Evolutionary conservation across 1,139 yeast genomes (phyloP).

Genomic region (Hansenula lynferdii): DNA sequence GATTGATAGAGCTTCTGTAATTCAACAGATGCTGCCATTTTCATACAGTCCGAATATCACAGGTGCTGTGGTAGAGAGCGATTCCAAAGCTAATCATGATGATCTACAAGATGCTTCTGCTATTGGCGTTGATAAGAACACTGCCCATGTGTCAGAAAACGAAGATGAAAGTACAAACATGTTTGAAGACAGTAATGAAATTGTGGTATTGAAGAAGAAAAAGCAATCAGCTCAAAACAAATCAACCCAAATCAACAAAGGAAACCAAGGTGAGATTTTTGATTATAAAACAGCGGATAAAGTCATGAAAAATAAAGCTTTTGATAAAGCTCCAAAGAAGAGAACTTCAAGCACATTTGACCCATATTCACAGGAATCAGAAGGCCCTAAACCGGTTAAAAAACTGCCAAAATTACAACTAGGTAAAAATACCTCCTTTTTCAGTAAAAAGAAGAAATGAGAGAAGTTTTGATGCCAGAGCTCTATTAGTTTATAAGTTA

Average conservation of each 20-base stretch:
- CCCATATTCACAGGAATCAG: conserved; percentile 46
- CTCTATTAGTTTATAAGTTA: not conserved
- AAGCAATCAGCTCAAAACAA: conserved; percentile 14
- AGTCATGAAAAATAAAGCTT: conserved; percentile 28
- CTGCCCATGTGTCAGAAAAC: too few species aligned
- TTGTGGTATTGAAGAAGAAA: conserved; percentile 47
- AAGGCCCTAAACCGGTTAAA: conserved; percentile 50
- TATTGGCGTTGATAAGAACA: too few species aligned
- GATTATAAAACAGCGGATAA: conserved; percentile 49
- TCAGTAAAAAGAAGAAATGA: conserved; percentile 13
- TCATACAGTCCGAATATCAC: too few species aligned
- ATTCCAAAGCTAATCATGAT: too few species aligned
- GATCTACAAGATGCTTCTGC: too few species aligned
- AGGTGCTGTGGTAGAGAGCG: too few species aligned
- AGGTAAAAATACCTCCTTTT: conserved; percentile 20
- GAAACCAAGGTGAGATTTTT: conserved; percentile 25
- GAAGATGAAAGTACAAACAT: conserved; percentile 9
- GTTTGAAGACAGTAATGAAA: conserved; percentile 39
- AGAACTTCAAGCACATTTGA: conserved; percentile 48
- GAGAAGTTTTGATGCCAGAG: too few species aligned
- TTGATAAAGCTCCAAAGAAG: conserved; percentile 17
- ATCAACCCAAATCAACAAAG: conserved; percentile 11
- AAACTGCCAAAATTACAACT: conserved; percentile 23
- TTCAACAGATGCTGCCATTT: too few species aligned
- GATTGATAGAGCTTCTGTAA: too few species aligned